phyloP scores from a whole-genome alignment of 495 filamentous ascomycete genomes.

The Bacidia rubella region DNA sequence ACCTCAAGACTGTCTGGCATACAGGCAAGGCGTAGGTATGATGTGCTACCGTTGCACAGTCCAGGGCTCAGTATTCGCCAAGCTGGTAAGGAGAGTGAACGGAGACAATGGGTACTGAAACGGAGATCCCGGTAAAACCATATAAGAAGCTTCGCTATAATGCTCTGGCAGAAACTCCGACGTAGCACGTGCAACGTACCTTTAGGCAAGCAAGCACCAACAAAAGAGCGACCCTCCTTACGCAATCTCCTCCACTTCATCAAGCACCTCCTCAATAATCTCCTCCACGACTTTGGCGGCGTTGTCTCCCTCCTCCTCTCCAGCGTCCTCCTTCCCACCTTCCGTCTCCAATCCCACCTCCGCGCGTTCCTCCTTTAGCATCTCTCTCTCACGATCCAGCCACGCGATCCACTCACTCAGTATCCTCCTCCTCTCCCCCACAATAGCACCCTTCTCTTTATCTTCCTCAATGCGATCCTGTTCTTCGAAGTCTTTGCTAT shows the following conservation, averaged over 20 bases:
- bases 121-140: too few relatives aligned
- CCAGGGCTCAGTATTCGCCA: too few relatives aligned
- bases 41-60: too few relatives aligned
- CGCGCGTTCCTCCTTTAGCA: conserved; percentile 57
- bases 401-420: conserved; percentile 86
- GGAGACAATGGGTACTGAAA: too few relatives aligned
- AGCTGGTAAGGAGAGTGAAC: too few relatives aligned
- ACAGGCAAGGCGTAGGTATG: too few relatives aligned
- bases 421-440: conserved; percentile 69
- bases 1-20: too few relatives aligned
- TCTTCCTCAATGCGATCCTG: conserved; percentile 85
- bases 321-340: conserved; percentile 38
- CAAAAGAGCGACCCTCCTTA: background rate
- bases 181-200: background rate
- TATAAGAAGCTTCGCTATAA: too few relatives aligned
- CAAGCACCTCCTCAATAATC: conserved; percentile 86
- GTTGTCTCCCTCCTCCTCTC: conserved; percentile 48
- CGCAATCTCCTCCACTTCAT: conserved; percentile 75
- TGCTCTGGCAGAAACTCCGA: background rate
- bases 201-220: background rate
- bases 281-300: conserved; percentile 71
- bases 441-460: conserved; percentile 81
- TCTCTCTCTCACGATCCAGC: conserved; percentile 59
- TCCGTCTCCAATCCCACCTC: conserved; percentile 51
- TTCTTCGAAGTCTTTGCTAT: conserved; percentile 86